These are phyloP conservation scores for Chytridium lagenaria DNA, from an alignment of 371 early-diverging fungal genomes.

Conservation along the genomic window DNA sequence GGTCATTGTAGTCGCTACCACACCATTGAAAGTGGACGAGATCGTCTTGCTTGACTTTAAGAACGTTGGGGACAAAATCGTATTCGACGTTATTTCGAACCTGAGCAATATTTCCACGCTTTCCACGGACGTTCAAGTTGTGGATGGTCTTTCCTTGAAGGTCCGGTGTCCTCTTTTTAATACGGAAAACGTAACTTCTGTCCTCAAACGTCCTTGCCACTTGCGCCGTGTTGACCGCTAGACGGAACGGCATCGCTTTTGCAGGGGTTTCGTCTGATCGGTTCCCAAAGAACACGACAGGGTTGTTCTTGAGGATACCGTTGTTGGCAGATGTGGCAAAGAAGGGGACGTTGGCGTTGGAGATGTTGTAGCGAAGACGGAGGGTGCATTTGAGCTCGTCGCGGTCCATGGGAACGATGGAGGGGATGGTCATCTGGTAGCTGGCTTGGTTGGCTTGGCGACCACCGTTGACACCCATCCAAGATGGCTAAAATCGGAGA, in stretches of 20 bases:
- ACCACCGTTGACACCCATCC: not conserved
- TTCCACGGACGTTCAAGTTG: conserved; percentile 52
- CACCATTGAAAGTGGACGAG: conserved; percentile 50
- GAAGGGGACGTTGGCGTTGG: conserved; percentile 35
- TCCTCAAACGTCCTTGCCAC: conserved; percentile 49
- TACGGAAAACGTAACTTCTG: conserved; percentile 47
- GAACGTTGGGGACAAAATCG: conserved; percentile 47
- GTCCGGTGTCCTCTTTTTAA: conserved; percentile 34
- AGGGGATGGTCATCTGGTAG: conserved; percentile 9
- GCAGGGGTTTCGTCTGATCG: conserved; percentile 21
- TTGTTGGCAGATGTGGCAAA: conserved; percentile 30
- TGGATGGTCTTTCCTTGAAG: conserved; percentile 25
- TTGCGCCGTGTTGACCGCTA: conserved; percentile 50
- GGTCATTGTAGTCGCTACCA: conserved; percentile 49
- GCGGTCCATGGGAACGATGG: not conserved
- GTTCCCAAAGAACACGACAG: conserved; percentile 41
- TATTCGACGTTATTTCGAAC: conserved; percentile 47
- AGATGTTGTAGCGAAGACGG: conserved; percentile 50
- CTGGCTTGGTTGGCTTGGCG: conserved; percentile 6
- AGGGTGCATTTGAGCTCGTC: conserved; percentile 45
- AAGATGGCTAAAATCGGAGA: conserved; percentile 1
- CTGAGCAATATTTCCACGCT: conserved; percentile 50
- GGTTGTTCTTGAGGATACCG: conserved; percentile 38
- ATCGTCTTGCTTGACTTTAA: conserved; percentile 36
- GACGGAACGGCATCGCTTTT: conserved; percentile 31